Evolutionary conservation across 192 early-diverging fungal genomes (phyloP).

Genomic region (Linnemannia hyalina): DNA sequence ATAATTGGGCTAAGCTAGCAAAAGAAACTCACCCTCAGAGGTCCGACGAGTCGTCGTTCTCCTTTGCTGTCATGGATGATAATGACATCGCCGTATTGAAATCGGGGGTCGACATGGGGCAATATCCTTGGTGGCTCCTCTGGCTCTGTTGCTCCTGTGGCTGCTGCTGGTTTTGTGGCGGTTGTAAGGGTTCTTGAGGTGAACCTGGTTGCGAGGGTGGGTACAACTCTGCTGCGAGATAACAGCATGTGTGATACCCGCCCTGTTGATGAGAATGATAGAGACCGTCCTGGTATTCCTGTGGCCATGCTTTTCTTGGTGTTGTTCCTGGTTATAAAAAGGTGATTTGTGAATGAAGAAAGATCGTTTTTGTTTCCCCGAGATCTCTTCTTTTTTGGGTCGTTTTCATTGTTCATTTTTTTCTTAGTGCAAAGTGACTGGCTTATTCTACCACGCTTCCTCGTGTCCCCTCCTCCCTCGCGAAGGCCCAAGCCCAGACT

Average conservation of each 20-base stretch:
- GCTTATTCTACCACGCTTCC: too few relatives aligned
- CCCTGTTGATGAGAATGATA: neutral
- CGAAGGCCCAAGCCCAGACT: neutral
- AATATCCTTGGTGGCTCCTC: neutral
- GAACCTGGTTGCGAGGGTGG: neutral
- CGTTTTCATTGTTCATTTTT: neutral
- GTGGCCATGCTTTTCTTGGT: neutral
- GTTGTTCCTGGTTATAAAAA: too few relatives aligned
- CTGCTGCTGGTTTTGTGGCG: neutral
- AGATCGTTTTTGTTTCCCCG: too few relatives aligned
- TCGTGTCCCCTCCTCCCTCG: too few relatives aligned
- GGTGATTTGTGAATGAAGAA: neutral
- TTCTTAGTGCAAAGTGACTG: neutral
- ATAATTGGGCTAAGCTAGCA: neutral
- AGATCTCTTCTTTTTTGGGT: neutral
- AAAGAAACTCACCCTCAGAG: conserved; percentile 16
- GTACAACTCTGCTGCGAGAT: neutral
- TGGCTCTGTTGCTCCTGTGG: neutral
- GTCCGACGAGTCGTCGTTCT: conserved; percentile 30
- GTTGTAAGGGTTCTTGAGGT: conserved; percentile 8
- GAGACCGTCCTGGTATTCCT: neutral
- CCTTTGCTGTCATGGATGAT: conserved; percentile 38
- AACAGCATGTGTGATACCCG: too few relatives aligned
- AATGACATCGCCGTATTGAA: conserved; percentile 49
- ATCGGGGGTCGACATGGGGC: conserved; percentile 23